These are phyloP conservation scores for Suhomyces atakaporum DNA, from an alignment of 1,139 yeast genomes.

Conservation along the genomic window DNA sequence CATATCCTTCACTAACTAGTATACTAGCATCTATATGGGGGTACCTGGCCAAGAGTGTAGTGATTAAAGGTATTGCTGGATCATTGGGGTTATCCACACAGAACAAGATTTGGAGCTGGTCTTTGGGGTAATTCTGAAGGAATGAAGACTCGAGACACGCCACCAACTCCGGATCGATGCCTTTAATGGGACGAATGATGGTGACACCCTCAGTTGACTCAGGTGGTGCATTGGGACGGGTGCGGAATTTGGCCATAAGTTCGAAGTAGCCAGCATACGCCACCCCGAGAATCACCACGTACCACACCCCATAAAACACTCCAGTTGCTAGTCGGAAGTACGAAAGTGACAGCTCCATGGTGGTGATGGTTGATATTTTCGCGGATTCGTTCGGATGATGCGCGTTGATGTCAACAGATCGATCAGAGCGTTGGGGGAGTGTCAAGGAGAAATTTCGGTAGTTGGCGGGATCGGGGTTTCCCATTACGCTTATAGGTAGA, in stretches of 20 bases:
- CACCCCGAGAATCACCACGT: conserved; percentile 42
- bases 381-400: conserved; percentile 1
- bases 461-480: too few relatives aligned
- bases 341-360: neutral
- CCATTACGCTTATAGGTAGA: too few relatives aligned
- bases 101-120: conserved; percentile 66
- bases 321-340: conserved; percentile 15
- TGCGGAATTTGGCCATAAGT: conserved; percentile 39
- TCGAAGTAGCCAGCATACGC: conserved; percentile 53
- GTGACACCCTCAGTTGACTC: conserved; percentile 83
- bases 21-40: conserved; percentile 62
- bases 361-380: conserved; percentile 1
- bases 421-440: too few relatives aligned
- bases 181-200: conserved; percentile 80
- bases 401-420: too few relatives aligned
- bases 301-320: conserved; percentile 39
- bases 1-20: conserved; percentile 40
- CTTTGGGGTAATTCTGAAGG: conserved; percentile 62
- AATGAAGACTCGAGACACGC: conserved; percentile 70
- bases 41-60: conserved; percentile 51
- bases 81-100: conserved; percentile 70
- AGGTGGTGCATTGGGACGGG: conserved; percentile 20
- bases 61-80: conserved; percentile 63
- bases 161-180: conserved; percentile 75
- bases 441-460: too few relatives aligned